Evolutionary conservation across 208 protist genomes (phyloP).

Genomic region (Porcisia hertigi): DNA sequence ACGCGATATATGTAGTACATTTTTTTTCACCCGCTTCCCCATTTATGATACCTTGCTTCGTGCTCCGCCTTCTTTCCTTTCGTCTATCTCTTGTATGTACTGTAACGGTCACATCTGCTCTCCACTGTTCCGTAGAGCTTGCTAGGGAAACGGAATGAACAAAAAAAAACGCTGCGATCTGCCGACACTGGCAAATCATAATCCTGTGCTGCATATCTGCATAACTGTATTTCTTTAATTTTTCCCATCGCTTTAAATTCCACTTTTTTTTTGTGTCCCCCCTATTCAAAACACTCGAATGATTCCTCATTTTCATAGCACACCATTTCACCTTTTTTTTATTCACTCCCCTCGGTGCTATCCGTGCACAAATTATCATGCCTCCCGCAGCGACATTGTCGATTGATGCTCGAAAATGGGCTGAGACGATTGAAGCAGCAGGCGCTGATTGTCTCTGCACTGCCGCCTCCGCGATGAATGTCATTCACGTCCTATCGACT

Average conservation of each 20-base stretch:
- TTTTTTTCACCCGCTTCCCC: too few species aligned
- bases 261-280: neutral
- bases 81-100: neutral
- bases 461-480: slow-evolving; percentile 66
- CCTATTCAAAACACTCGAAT: neutral
- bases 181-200: neutral
- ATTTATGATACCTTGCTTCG: neutral
- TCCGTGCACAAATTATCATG: slow-evolving; percentile 3
- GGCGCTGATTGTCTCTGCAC: slow-evolving; percentile 53
- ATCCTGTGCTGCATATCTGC: neutral
- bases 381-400: slow-evolving; percentile 32
- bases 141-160: neutral
- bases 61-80: neutral
- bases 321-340: neutral
- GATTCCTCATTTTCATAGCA: neutral
- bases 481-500: slow-evolving; percentile 72
- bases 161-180: neutral
- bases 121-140: neutral
- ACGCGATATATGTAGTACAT: too few species aligned
- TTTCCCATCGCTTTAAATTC: neutral
- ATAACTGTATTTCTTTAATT: neutral
- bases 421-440: slow-evolving; percentile 48
- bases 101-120: neutral
- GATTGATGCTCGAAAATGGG: slow-evolving; percentile 69
- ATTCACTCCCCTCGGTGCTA: neutral